Conservation (phyloP, 352 stramenopile species). For the Elongisporangium undulatum region DNA sequence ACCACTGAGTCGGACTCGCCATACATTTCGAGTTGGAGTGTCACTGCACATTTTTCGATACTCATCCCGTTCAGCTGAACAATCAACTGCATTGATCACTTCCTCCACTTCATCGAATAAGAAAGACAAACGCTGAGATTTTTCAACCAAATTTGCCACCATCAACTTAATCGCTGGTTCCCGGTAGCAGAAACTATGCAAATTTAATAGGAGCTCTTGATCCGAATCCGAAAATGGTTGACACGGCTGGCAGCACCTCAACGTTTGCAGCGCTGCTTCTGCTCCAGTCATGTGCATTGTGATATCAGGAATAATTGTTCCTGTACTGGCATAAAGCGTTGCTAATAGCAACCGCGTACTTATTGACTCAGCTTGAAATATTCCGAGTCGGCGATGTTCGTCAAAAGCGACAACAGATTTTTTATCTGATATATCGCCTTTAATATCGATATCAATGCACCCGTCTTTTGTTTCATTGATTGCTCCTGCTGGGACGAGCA, state of each 20-base stretch:
- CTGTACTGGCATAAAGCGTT: constrained; percentile 24
- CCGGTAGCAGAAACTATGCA: constrained; percentile 27
- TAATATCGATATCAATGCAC: constrained; percentile 9
- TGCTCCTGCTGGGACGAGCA: constrained; percentile 31
- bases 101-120: constrained; percentile 3
- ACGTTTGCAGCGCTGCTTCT: constrained; percentile 34
- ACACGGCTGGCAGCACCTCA: constrained; percentile 33
- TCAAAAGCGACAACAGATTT: constrained; percentile 24
- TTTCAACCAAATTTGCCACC: constrained; percentile 16
- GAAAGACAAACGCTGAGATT: constrained; percentile 25
- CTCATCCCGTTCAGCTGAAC: constrained; percentile 15
- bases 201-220: constrained; percentile 11
- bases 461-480: constrained; percentile 5
- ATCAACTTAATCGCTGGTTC: constrained; percentile 37
- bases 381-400: constrained; percentile 23
- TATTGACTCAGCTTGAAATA: constrained; percentile 30
- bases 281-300: constrained; percentile 39
- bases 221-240: constrained; percentile 25
- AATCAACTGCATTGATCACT: not conserved
- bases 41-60: constrained; percentile 1
- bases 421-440: constrained; percentile 1
- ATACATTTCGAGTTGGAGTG: not conserved
- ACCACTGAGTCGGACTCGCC: not conserved
- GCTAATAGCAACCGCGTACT: constrained; percentile 31
- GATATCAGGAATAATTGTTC: constrained; percentile 20